Conservation (phyloP, 1,284 basidiomycete genomes). For the Sphaerobolus stellatus region DNA sequence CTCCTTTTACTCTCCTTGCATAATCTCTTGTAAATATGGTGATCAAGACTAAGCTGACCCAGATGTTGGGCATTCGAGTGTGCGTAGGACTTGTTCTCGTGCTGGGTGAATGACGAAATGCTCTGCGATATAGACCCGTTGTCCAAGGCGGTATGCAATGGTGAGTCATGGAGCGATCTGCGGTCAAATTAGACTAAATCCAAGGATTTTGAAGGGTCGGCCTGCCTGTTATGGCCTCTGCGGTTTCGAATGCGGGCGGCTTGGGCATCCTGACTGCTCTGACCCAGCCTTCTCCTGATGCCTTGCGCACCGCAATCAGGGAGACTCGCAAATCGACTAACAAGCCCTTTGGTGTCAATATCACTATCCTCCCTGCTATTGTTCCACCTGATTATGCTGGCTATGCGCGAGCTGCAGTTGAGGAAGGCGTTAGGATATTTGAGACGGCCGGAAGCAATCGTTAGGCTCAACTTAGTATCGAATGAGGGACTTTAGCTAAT, state of each 20-base stretch:
- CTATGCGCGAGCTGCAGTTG: constrained; percentile 79
- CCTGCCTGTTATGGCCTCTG: constrained; percentile 69
- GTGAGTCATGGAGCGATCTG: constrained; percentile 36
- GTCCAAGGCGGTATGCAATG: constrained; percentile 89
- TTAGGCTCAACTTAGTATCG: constrained; percentile 34
- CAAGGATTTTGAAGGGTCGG: constrained; percentile 62
- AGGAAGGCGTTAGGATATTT: constrained; percentile 86
- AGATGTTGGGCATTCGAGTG: constrained; percentile 38
- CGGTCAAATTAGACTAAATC: constrained; percentile 21
- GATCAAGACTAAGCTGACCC: constrained; percentile 44
- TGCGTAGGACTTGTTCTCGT: constrained; percentile 21
- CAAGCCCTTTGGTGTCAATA: constrained; percentile 89
- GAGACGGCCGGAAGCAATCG: constrained; percentile 94
- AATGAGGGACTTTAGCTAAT: neutral
- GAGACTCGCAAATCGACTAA: constrained; percentile 70
- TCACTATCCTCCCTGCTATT: constrained; percentile 88
- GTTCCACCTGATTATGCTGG: constrained; percentile 89
- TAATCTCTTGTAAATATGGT: constrained; percentile 18
- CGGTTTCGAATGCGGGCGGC: constrained; percentile 85
- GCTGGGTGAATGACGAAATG: neutral
- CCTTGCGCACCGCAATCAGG: constrained; percentile 80
- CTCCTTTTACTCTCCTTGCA: neutral
- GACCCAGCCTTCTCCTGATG: constrained; percentile 84
- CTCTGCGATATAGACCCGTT: constrained; percentile 52
- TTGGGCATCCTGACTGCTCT: constrained; percentile 86